Base-by-base conservation (phyloP, 257 asterid genomes). In the Lavandula angustifolia region DNA sequence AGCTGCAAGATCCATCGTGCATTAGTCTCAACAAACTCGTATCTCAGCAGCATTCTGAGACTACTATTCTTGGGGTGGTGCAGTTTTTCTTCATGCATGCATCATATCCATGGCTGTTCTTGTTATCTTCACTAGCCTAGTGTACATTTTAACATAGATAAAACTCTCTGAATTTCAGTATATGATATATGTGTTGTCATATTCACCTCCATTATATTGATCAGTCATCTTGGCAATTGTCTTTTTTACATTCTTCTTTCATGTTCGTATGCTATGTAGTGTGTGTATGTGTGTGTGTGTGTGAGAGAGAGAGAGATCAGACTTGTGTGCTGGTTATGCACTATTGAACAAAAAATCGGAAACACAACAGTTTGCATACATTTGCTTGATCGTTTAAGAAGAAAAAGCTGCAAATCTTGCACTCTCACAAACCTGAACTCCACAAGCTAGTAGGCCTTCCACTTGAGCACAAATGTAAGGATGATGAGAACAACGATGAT, bases 401-500 rank as follows among this genome's bases (percentile, higher is more conserved):
- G 7, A 7, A 43, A 63, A 43, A 8, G 57, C 52, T 50, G 62
- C 49, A 51, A 59, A 53, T 0, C 34, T 48, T 68, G 60, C 54
- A 16, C 62, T 69, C 50, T 42, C 3, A 41, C 70, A 62, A 54
- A 37, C 53, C 50, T 16, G 31, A 56, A 35, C 41, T 49, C 9
- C 16, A 44, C n/a, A 47, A 33, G 3, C 62, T 66, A 44, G 54
- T 32, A 64, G 54, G 77, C 61, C 67, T 81, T 81, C 55, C 75
- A 75, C 70, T 65, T 75, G 35, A 81, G 66, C 63, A 81, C 78
- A 58, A 81, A 49, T 47, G 64, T 43, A 27, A 81, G 86, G 9
- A 78, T 41, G 18, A 81, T 52, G 12, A 81, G 27, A 7, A 75
- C 22, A 3, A 78, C 18, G 5, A 73, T 5, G 27, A 78, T 63